phyloP scores from a whole-genome alignment of 1,284 basidiomycete genomes.

The Microbotryum saponariae region DNA sequence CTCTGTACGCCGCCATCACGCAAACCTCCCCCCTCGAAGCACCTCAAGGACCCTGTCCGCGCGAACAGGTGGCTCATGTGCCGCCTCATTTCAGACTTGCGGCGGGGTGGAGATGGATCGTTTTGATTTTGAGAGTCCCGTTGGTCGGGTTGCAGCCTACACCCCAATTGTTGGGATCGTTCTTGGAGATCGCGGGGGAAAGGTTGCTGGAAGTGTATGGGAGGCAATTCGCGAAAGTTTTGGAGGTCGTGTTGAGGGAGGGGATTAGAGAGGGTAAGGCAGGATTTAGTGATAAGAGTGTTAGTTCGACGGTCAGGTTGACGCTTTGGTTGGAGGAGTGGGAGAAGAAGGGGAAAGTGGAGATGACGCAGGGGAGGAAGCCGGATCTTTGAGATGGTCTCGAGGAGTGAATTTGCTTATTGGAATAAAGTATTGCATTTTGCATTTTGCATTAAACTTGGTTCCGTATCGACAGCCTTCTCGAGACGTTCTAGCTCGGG shows the following conservation, averaged over 20 bases:
- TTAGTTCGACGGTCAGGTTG: constrained; percentile 32
- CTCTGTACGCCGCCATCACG: constrained; percentile 79
- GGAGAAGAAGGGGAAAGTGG: constrained; percentile 30
- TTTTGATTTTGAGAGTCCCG: constrained; percentile 38
- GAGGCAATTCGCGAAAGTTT: constrained; percentile 66
- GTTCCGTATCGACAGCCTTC: too few relatives aligned
- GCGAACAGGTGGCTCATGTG: constrained; percentile 43
- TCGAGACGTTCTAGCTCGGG: too few relatives aligned
- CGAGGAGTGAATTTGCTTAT: too few relatives aligned
- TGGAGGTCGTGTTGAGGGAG: constrained; percentile 21
- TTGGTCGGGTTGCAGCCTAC: constrained; percentile 36
- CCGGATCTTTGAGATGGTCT: constrained; percentile 18
- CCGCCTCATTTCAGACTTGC: constrained; percentile 54
- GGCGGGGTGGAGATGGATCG: constrained; percentile 61
- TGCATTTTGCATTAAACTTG: too few relatives aligned
- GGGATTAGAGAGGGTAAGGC: constrained; percentile 27
- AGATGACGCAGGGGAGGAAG: constrained; percentile 14
- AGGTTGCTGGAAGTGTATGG: constrained; percentile 61
- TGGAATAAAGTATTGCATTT: too few relatives aligned
- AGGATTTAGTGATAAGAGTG: constrained; percentile 26
- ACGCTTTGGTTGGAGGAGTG: constrained; percentile 40
- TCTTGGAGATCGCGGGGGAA: constrained; percentile 62
- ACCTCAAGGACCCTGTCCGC: constrained; percentile 38
- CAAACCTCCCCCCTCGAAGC: constrained; percentile 43
- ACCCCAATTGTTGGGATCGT: constrained; percentile 48